Base-by-base conservation (phyloP, 345 rosid genomes). In the Eucalyptus pumila region DNA sequence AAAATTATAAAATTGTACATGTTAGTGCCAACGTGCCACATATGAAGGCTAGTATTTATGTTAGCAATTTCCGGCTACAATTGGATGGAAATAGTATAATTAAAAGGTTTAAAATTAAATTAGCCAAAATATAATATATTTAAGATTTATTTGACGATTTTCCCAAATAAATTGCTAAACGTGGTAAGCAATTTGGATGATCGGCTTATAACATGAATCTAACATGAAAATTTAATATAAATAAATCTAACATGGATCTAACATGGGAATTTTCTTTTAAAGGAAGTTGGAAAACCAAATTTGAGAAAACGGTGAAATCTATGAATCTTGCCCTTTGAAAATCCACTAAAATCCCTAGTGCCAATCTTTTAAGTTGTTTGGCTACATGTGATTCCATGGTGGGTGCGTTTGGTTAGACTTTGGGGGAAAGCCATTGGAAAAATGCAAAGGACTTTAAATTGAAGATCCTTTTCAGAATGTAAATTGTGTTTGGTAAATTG, bases 1-100 rank as follows among this genome's bases (percentile, higher is more conserved):
- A 52, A 52, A 8, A 8, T 21, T 52, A 19, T 52, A 52, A 21
- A 52, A 52, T 52, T 52, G 0, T 8, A 52, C 26, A 52, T 2
- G 26, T 52, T 0, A 1, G 2, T 52, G 11, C 10, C 24, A 52
- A 52, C 0, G 10, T 52, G 58, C 2, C 58, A 52, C 24, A 0
- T 19, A 19, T 52, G 24, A 19, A 0, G 24, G 9, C 10, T 8
- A 52, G 0, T 52, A 52, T 52, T 4, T 5, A 21, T 52, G 5
- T 52, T 0, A 19, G 26, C 4, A 1, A 52, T 52, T 52, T 52
- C 11, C 5, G 0, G 4, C 26, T 21, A 52, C 26, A 52, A 21
- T 52, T 8, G 11, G 11, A 52, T 0, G 2, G 21, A 52, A 52
- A 52, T 52, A 0, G 10, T 21, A 52, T 2, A 52, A 52, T 52